phyloP scores from a whole-genome alignment of 2,329 filamentous ascomycete genomes.

The Aspergillus uvarum region DNA sequence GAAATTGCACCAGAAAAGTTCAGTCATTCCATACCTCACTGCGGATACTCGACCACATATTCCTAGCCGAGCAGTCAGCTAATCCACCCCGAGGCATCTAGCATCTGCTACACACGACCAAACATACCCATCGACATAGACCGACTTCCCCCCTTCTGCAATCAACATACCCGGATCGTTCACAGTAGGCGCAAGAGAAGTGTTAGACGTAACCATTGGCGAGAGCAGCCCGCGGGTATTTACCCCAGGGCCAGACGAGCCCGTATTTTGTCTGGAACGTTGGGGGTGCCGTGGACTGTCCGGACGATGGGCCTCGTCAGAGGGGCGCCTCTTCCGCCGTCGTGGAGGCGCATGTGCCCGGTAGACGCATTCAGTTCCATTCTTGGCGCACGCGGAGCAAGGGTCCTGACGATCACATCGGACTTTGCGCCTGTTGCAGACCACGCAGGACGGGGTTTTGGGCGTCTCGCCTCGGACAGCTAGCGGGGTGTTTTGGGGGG shows the following conservation, averaged over 20 bases:
- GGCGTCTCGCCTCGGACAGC: neutral
- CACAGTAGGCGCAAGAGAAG: neutral
- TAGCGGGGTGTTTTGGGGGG: neutral
- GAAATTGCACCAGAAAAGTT: neutral
- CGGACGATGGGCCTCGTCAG: neutral
- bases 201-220: neutral
- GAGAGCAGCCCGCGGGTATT: neutral
- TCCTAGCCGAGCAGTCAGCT: conserved; percentile 5
- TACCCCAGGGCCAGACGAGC: neutral
- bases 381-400: conserved; percentile 8
- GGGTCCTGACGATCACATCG: conserved; percentile 9
- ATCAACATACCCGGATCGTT: conserved; percentile 1
- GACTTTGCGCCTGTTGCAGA: conserved; percentile 10
- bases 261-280: neutral
- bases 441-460: conserved; percentile 9
- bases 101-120: neutral
- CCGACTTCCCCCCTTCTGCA: conserved; percentile 4
- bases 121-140: conserved; percentile 8
- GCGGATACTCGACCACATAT: conserved; percentile 9
- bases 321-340: conserved; percentile 8
- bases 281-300: neutral
- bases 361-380: conserved; percentile 6
- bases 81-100: too few relatives aligned
- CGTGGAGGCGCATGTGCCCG: conserved; percentile 2
- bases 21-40: conserved; percentile 1